Percentiles rank a stretch among this genome's conserved stretches.
Conservation (phyloP, 1,284 basidiomycete genomes). For the Papiliotrema fonsecae region DNA sequence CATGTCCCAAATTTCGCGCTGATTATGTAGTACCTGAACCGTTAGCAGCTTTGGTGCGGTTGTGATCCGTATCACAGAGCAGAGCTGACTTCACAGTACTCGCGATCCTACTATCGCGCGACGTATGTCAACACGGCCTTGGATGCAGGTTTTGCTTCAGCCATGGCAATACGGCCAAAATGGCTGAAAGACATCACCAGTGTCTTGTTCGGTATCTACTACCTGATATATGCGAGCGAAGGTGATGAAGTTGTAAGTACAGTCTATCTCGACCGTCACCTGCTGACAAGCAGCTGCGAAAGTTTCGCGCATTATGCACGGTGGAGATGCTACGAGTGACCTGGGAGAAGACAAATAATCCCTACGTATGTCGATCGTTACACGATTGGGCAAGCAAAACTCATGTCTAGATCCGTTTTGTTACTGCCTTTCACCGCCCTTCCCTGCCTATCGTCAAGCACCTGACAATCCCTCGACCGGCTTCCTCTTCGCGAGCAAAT, state of each 20-base stretch:
- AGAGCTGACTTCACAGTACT: conserved; percentile 60
- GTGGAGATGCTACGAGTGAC: conserved; percentile 91
- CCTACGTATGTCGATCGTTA: conserved; percentile 60
- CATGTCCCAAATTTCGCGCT: not conserved
- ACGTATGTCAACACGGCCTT: conserved; percentile 91
- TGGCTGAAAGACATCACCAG: conserved; percentile 85
- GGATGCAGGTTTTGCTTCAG: conserved; percentile 96
- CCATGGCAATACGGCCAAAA: conserved; percentile 85
- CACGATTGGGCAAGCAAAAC: not conserved
- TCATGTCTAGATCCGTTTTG: conserved; percentile 60
- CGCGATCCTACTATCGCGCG: conserved; percentile 89
- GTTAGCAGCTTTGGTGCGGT: conserved; percentile 70
- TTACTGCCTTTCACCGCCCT: conserved; percentile 59
- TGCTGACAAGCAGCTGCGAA: conserved; percentile 62
- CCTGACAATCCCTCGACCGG: conserved; percentile 74
- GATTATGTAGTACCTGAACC: conserved; percentile 72
- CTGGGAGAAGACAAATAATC: conserved; percentile 95
- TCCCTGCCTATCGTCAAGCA: conserved; percentile 64
- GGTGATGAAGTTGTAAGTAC: conserved; percentile 79
- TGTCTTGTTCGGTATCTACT: conserved; percentile 80
- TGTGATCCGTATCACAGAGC: not conserved
- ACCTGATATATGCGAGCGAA: conserved; percentile 87
- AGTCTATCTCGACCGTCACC: not conserved
- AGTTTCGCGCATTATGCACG: conserved; percentile 85
- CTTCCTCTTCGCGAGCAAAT: conserved; percentile 66